A percentile compares a stretch with the other conserved stretches of the same genome.
Evolutionary conservation across 345 rosid genomes (phyloP).

Genomic region (Eucalyptus coolabah): DNA sequence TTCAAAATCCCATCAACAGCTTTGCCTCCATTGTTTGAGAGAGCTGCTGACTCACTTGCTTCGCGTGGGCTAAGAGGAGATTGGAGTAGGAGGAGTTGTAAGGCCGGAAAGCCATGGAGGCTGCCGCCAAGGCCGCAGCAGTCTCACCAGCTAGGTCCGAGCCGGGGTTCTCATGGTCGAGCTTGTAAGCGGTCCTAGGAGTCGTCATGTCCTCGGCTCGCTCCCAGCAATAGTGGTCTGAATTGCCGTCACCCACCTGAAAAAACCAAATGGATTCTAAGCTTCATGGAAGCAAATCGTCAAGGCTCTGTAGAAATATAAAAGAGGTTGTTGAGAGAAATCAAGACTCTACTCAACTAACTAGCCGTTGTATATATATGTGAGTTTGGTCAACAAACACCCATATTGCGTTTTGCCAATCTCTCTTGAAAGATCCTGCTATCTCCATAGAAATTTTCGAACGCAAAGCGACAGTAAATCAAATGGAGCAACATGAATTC

Average conservation of each 20-base stretch:
- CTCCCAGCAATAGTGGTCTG: conserved; percentile 90
- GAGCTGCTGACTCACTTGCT: conserved; percentile 29
- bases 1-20: not conserved
- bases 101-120: conserved; percentile 70
- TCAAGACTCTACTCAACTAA: not conserved
- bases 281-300: not conserved
- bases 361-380: not conserved
- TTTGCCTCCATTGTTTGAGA: not conserved
- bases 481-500: not conserved
- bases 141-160: conserved; percentile 85
- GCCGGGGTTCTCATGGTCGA: conserved; percentile 59
- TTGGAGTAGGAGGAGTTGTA: conserved; percentile 68
- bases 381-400: not conserved
- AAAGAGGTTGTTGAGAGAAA: not conserved
- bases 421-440: not conserved
- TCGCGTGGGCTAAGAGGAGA: conserved; percentile 51
- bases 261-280: not conserved
- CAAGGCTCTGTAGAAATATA: not conserved
- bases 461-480: not conserved
- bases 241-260: conserved; percentile 74
- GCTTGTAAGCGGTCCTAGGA: conserved; percentile 58
- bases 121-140: conserved; percentile 74
- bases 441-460: not conserved
- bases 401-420: not conserved
- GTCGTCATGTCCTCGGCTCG: conserved; percentile 91